These are phyloP conservation scores for Boletus vinaceobasis DNA, from an alignment of 768 basidiomycete genomes.

Conservation along the genomic window DNA sequence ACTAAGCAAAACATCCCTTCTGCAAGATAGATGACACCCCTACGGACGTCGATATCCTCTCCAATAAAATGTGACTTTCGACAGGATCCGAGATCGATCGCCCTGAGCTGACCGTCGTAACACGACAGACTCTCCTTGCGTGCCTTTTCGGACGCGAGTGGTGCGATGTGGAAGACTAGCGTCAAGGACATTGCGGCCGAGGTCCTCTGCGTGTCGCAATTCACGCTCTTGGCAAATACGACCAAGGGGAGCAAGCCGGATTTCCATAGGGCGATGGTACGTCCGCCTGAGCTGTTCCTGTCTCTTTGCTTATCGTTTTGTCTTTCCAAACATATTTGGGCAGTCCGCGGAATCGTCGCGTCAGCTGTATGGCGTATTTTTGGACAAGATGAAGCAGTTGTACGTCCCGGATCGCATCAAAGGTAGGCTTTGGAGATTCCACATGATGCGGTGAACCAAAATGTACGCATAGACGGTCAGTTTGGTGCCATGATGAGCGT, in stretches of 20 bases:
- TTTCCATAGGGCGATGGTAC: conserved; percentile 90
- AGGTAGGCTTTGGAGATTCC: conserved; percentile 42
- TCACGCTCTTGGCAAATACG: conserved; percentile 85
- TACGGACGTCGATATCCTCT: conserved; percentile 64
- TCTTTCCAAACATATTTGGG: background rate
- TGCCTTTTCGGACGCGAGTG: conserved; percentile 62
- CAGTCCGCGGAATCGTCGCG: conserved; percentile 68
- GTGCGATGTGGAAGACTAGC: conserved; percentile 80
- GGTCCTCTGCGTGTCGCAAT: conserved; percentile 92
- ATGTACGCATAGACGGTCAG: conserved; percentile 60
- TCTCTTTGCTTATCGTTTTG: background rate
- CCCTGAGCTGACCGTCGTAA: conserved; percentile 2
- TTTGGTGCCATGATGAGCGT: conserved; percentile 99
- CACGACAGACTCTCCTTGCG: conserved; percentile 61
- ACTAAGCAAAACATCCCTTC: conserved; percentile 1
- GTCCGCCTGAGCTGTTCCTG: conserved; percentile 15
- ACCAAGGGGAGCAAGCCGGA: conserved; percentile 88
- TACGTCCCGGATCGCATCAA: conserved; percentile 78
- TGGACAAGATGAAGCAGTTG: conserved; percentile 58
- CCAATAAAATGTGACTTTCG: conserved; percentile 74
- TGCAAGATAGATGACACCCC: conserved; percentile 71
- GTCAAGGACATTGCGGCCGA: conserved; percentile 90
- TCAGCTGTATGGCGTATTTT: conserved; percentile 66
- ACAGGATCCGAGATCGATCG: background rate
- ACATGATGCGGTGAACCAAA: background rate